Evolutionary conservation across 345 rosid genomes (phyloP).

Genomic region (Camelina laxa): DNA sequence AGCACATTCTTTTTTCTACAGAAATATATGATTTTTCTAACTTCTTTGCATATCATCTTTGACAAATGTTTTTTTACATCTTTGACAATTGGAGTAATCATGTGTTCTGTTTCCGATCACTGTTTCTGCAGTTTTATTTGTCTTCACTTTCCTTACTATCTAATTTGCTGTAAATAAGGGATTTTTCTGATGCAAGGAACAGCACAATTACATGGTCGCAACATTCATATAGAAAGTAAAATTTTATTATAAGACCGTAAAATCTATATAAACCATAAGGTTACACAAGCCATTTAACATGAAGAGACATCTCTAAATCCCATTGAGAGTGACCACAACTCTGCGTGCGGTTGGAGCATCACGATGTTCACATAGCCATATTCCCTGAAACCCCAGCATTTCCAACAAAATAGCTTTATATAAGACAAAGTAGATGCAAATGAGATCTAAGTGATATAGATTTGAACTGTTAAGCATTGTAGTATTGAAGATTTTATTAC

Average conservation of each 20-base stretch:
- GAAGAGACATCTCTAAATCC: conserved; percentile 44
- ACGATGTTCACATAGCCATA: conserved; percentile 98
- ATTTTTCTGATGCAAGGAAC: conserved; percentile 16
- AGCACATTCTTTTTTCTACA: conserved; percentile 24
- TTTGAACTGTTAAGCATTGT: not conserved
- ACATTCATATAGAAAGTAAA: not conserved
- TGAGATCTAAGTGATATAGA: not conserved
- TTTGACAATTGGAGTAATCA: not conserved
- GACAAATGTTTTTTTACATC: no score
- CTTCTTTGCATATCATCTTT: not conserved
- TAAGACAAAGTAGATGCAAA: not conserved
- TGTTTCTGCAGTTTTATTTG: conserved; percentile 7
- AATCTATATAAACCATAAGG: conserved; percentile 14
- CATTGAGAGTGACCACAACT: conserved; percentile 87
- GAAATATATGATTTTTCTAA: conserved; percentile 21
- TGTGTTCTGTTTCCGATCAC: not conserved
- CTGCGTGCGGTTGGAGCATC: conserved; percentile 79
- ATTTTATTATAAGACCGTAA: conserved; percentile 22
- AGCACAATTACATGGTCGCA: conserved; percentile 1
- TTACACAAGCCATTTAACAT: conserved; percentile 26
- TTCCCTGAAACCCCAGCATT: conserved; percentile 61
- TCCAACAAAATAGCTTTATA: conserved; percentile 27
- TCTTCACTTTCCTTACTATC: not conserved
- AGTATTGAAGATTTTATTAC: not conserved
- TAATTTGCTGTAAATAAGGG: not conserved